Evolutionary conservation across 129 eudicot species (phyloP), one percentile per base, ranked within the genome.

Genomic region (Artemisia argyi): DNA sequence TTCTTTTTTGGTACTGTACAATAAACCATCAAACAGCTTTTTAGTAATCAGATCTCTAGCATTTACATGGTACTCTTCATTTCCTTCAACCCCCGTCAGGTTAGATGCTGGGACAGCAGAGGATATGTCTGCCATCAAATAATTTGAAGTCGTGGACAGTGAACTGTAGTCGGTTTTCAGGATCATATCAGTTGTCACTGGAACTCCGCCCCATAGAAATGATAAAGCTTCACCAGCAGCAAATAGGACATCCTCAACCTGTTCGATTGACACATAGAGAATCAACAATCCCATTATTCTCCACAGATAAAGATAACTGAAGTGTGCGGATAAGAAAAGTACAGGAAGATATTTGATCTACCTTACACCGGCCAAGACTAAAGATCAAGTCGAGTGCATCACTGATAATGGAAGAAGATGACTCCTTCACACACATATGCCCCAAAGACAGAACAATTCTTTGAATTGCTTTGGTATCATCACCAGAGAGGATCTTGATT

Each of bases 151-250:
- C 89, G 76, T 84, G 58, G 98, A 94, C 79, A 94, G 93, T 19
- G 98, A 94, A 62, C 76, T 84, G 73, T 87, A 94, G 74, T 90
- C 89, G 26, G 96, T 94, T 78, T 81, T 87, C 53, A 94, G 83
- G 67, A 94, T 90, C 81, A 76, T 69, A 70, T 88, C 91, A 35
- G 89, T 84, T 15, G 90, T 87, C 78, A 94, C 98, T 54, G 98
- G 98, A 82, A 94, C 98, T 66, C 97, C 86, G 1, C 98, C 98
- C 97, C 98, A 94, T 61, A 90, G 39, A 75, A 94, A 94, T 65
- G 98, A 81, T 72, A 94, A 88, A 61, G 98, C 98, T 85, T 94
- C 97, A 66, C 98, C 98, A 71, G 96, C 91, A 77, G 98, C 96
- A 94, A 94, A 94, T 11, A 94, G 82, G 74, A 89, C 77, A 73